Base-by-base conservation (phyloP, 805 yeast species). In the Dipodascus albidus region DNA sequence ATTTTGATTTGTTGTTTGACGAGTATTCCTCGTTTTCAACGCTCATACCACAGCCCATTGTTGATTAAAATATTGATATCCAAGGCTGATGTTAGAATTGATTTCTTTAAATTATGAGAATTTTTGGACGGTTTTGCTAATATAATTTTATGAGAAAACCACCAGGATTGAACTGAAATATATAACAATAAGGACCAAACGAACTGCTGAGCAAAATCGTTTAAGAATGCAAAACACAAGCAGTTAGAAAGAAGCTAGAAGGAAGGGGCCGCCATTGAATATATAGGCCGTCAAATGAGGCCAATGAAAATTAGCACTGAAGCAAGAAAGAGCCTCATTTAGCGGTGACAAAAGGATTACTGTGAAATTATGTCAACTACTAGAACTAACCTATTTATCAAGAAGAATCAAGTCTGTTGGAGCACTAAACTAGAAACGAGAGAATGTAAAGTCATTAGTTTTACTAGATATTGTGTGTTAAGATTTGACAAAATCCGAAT, bases 21-120 rank as follows among this genome's bases (percentile, higher is more conserved):
- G 31, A 47, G 31, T 47, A 22, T 22, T 47, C 49, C 17, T 47
- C 49, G 9, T 23, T 17, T 23, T 47, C 49, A 3, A 23, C 24
- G 22, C 49, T 47, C 49, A 47, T 47, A 14, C 49, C 49, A n/a
- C 49, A 47, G 4, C 49, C 49, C 49, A 47, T 47, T 38, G 20
- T 38, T 4, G n/a, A 14, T 11, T 27, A 27, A 11, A 6, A 27
- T n/a, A n/a, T n/a, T n/a, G n/a, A n/a, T n/a, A n/a, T n/a, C n/a
- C n/a, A n/a, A n/a, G n/a, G n/a, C n/a, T n/a, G n/a, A n/a, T n/a
- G n/a, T n/a, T n/a, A n/a, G n/a, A n/a, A n/a, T n/a, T n/a, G n/a
- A n/a, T n/a, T n/a, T n/a, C n/a, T n/a, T n/a, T n/a, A n/a, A n/a
- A n/a, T n/a, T n/a, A n/a, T n/a, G n/a, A n/a, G n/a, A n/a, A n/a